phyloP scores from a whole-genome alignment of 106 monocot genomes.

The Phalaenopsis aphrodite region DNA sequence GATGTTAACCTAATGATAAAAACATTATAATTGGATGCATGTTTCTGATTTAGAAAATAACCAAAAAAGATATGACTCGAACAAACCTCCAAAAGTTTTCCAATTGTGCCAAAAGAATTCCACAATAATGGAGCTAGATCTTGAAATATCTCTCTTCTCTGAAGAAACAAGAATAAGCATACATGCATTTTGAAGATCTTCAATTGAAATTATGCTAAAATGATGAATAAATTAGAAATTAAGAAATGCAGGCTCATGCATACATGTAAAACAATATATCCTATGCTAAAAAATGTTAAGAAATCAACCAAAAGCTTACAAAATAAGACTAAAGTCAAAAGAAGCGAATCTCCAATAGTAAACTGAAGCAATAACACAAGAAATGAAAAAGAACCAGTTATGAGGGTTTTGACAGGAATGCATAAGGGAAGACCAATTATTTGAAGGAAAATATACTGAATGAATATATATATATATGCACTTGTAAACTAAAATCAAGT shows the following conservation, averaged over 20 bases:
- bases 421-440: neutral
- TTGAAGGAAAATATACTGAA: neutral
- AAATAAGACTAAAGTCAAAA: neutral
- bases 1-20: neutral
- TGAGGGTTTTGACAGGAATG: neutral
- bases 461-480: too few species aligned
- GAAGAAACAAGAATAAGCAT: neutral
- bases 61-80: neutral
- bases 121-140: slow-evolving; percentile 58
- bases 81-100: slow-evolving; percentile 43
- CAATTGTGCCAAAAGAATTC: slow-evolving; percentile 55
- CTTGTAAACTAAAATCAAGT: neutral
- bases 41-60: neutral
- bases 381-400: neutral
- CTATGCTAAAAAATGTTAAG: neutral
- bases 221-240: neutral
- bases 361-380: neutral
- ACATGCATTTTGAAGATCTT: neutral
- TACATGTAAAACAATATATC: neutral
- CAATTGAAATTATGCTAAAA: neutral
- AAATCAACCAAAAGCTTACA: neutral
- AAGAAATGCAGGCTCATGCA: neutral
- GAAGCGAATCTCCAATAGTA: neutral
- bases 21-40: neutral
- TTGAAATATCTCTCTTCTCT: slow-evolving; percentile 51